Conservation (phyloP, 768 basidiomycete species). For the Boletus subparvulus region DNA sequence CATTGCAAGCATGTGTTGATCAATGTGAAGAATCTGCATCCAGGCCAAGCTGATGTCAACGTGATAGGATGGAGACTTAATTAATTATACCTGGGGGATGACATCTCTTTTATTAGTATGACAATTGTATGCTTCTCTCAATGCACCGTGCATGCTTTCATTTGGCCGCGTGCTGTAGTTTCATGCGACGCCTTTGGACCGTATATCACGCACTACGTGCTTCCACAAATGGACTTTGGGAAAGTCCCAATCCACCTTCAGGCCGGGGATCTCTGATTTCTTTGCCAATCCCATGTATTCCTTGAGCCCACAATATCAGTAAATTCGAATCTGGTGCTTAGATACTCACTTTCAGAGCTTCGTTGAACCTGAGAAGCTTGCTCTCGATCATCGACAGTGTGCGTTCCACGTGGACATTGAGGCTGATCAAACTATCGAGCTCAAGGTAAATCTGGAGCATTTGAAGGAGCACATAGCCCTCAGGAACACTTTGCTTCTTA, state of each 20-base stretch:
- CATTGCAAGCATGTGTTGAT: constrained; percentile 6
- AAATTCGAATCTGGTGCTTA: neutral
- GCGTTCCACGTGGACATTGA: neutral
- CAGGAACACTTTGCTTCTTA: neutral
- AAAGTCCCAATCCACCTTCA: constrained; percentile 31
- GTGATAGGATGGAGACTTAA: no score
- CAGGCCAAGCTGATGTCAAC: no score
- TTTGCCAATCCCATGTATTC: neutral
- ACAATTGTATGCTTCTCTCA: constrained; percentile 19
- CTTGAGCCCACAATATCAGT: no score
- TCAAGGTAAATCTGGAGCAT: neutral
- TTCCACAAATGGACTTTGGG: constrained; percentile 34
- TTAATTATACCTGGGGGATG: no score
- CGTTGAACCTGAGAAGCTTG: neutral
- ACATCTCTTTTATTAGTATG: no score
- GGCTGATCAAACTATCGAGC: neutral
- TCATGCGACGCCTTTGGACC: constrained; percentile 28
- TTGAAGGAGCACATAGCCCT: neutral
- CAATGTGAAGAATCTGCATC: constrained; percentile 1
- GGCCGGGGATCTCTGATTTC: neutral
- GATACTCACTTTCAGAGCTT: neutral
- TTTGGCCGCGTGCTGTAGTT: constrained; percentile 36
- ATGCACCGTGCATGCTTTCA: constrained; percentile 31
- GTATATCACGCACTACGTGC: constrained; percentile 35
- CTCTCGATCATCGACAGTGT: neutral